Evolutionary conservation across 176 grass and related monocot species (phyloP).

Genomic region (Triticum dicoccoides): DNA sequence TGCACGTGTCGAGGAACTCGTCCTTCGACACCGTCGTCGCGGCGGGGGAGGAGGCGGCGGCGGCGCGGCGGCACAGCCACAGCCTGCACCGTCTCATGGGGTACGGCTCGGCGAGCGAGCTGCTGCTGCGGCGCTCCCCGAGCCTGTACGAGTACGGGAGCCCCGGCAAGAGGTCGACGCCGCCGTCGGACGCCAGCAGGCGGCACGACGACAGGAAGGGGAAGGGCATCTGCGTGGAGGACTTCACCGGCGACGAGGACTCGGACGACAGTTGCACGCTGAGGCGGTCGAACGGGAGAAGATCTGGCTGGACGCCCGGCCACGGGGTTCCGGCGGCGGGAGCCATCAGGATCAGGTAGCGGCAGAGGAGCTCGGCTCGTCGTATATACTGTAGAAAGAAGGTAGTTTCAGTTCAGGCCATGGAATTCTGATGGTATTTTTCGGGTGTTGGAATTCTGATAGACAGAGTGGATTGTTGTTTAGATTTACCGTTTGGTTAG

Average conservation of each 20-base stretch:
- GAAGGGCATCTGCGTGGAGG: constrained; percentile 33
- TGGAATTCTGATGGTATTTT: constrained; percentile 1
- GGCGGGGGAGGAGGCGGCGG: not conserved
- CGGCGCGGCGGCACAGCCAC: not conserved
- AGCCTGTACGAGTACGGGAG: constrained; percentile 58
- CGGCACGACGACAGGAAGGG: constrained; percentile 45
- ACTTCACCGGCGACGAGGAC: constrained; percentile 13
- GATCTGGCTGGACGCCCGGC: not conserved
- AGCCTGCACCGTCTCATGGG: constrained; percentile 78
- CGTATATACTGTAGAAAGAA: constrained; percentile 23
- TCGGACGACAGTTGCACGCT: constrained; percentile 17
- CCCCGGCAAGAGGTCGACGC: constrained; percentile 33
- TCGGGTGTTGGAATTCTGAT: constrained; percentile 9
- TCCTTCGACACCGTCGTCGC: constrained; percentile 44
- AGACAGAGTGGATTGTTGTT: not conserved
- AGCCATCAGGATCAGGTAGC: constrained; percentile 41
- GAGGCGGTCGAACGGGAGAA: constrained; percentile 19
- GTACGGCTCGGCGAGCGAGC: constrained; percentile 58
- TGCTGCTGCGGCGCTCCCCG: constrained; percentile 34
- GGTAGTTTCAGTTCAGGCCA: constrained; percentile 24
- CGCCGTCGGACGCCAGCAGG: constrained; percentile 22
- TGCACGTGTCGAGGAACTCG: constrained; percentile 57
- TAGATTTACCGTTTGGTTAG: too few species aligned
- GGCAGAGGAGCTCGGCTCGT: not conserved
- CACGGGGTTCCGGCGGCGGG: constrained; percentile 12